Evolutionary conservation across 2,329 filamentous ascomycete species (phyloP).

Genomic region (Capronia americana): DNA sequence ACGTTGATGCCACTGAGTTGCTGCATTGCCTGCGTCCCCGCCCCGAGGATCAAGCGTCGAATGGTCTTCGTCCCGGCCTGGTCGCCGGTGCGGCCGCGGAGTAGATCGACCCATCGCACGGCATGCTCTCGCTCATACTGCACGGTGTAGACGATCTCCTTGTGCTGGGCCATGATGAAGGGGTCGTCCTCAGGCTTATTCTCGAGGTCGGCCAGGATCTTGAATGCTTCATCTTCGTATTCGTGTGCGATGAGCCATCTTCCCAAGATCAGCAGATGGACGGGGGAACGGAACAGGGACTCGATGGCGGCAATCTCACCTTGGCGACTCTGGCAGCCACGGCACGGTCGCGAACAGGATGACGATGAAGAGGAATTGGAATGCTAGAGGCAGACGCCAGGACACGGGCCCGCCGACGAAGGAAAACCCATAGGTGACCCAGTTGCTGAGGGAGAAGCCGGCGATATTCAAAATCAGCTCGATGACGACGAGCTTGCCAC

Average conservation of each 20-base stretch:
- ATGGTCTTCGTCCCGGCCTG: conserved; percentile 57
- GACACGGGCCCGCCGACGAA: conserved; percentile 52
- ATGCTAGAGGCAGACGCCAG: conserved; percentile 56
- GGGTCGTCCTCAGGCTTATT: conserved; percentile 53
- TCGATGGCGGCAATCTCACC: conserved; percentile 15
- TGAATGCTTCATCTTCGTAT: conserved; percentile 53
- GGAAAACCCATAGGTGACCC: conserved; percentile 60
- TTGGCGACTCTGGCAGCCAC: conserved; percentile 56
- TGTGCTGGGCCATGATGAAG: conserved; percentile 51
- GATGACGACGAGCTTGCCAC: conserved; percentile 56
- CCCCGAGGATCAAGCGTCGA: conserved; percentile 59
- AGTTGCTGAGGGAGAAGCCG: conserved; percentile 59
- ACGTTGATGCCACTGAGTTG: conserved; percentile 51
- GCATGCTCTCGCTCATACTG: conserved; percentile 59
- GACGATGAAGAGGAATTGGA: conserved; percentile 59
- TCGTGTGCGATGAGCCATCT: conserved; percentile 57
- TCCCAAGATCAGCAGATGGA: not conserved
- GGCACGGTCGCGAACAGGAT: conserved; percentile 54
- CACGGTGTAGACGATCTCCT: conserved; percentile 57
- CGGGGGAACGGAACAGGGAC: not conserved
- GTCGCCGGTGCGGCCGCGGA: conserved; percentile 54
- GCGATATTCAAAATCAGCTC: conserved; percentile 60
- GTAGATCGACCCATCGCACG: conserved; percentile 57
- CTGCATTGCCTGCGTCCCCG: conserved; percentile 62
- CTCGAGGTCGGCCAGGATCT: conserved; percentile 59